Base-by-base conservation (phyloP, 306 rosid genomes). In the Acacia confusa region DNA sequence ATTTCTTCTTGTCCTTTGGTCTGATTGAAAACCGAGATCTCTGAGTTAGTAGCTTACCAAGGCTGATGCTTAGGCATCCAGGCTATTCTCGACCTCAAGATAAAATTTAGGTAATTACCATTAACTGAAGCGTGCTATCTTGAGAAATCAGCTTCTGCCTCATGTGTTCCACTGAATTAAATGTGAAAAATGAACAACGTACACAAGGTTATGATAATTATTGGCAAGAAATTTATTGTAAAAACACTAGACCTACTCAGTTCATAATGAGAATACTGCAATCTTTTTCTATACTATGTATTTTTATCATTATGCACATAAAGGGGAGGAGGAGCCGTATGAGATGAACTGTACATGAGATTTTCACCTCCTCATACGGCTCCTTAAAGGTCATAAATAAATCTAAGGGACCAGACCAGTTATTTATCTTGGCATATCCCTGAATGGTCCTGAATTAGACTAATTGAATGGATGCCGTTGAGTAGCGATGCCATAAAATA, bases 1-100 rank as follows among this genome's bases (percentile, higher is more conserved):
- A 89, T 60, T 72, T 92, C 97, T 82, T 92, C 95, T 72, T 91
- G 98, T 83, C 91, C 92, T 86, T 88, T 94, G 76, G 65, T 88
- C 99, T 96, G 89, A 83, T 82, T 86, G 60, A 74, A 77, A 82
- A 80, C 58, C 85, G 72, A 63, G 72, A 41, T 70, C 58, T 70
- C 45, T 85, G 82, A 66, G 74, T 68, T 74, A 17, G 44, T 57
- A 67, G 82, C 70, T 75, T 25, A 80, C 53, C 64, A 74, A 24
- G 64, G 67, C 40, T 69, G 45, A 85, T 50, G 81, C 76, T 50
- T 66, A 74, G 82, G 72, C 72, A 78, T 80, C 53, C 44, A 78
- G 67, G 61, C 34, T 43, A 82, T 60, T 76, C 75, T 75, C 78
- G 52, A 52, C 65, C 65, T 76, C 75, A 82, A 71, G 52, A 47